Evolutionary conservation across 2,329 filamentous ascomycete species (phyloP), one percentile per base, ranked within the genome.

Genomic region (Aspergillus thermomutatus): DNA sequence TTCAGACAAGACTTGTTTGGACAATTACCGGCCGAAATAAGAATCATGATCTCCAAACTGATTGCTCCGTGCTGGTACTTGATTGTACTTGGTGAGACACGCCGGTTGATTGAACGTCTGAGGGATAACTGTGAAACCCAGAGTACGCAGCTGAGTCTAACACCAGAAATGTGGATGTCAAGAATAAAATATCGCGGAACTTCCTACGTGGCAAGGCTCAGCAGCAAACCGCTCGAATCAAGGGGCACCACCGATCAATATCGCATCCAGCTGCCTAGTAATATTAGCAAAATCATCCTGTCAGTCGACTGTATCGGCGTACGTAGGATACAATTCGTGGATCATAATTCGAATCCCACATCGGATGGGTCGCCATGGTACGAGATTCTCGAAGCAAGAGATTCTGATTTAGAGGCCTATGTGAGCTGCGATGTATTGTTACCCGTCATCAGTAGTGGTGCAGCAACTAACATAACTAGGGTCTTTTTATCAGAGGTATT

Each of bases 291-390:
- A 19, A 45, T 60, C 11, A 21, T 59, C 23, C 37, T 59, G 25
- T 57, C 52, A 28, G 27, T 57, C 1, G 57, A 61, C 28, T 27
- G 27, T 23, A 55, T 55, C 21, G 54, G 57, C n/a, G 4, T 59
- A 34, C 54, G 57, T 40, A 40, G 57, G 1, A 53, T 61, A 46
- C 54, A 61, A 25, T 55, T 61, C 6, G 11, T 59, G 14, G 54
- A 46, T 4, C 46, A 49, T 21, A 25, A 53, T 5, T 53, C 56
- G 9, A 34, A 21, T 19, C 54, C 55, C 2, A 19, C n/a, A 41
- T 19, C 28, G 17, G 56, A 61, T 47, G 54, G 47, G 37, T 59
- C 60, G 3, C 56, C 60, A 31, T 63, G 59, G 60, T 63, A 59
- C n/a, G 47, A 61, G 37, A 50, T 61, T 46, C 56, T 61, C 10